Conservation (phyloP, 305 asterid genomes). For the Striga hermonthica region DNA sequence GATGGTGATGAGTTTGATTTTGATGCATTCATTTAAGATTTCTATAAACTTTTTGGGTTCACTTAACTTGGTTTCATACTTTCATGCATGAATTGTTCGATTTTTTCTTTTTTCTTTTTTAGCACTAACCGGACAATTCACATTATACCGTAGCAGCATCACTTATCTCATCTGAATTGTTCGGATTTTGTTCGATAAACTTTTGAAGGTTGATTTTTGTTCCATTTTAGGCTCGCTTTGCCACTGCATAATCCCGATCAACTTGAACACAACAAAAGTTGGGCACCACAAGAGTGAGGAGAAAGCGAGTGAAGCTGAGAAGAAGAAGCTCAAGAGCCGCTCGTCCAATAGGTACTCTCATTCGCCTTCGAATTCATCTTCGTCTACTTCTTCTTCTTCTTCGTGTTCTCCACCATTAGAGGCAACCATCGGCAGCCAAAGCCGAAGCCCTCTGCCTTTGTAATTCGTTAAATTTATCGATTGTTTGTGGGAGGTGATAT, state of each 20-base stretch:
- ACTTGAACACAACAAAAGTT: conserved; percentile 50
- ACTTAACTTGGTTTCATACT: no score
- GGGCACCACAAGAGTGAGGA: conserved; percentile 49
- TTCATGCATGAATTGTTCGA: no score
- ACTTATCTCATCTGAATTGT: no score
- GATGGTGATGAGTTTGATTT: no score
- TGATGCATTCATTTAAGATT: no score
- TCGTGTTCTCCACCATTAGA: conserved; percentile 31
- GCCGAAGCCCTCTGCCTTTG: conserved; percentile 36
- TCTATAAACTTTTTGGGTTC: no score
- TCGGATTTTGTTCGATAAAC: no score
- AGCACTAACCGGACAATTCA: no score
- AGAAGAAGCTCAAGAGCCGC: conserved; percentile 44
- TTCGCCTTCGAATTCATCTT: conserved; percentile 43
- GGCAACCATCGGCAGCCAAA: conserved; percentile 29
- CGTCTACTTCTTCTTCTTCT: conserved; percentile 28
- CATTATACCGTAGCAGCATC: no score
- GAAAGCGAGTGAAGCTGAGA: conserved; percentile 31
- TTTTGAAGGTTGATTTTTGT: background rate
- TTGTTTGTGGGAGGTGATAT: conserved; percentile 10
- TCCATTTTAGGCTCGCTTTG: conserved; percentile 49
- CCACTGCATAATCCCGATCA: conserved; percentile 63
- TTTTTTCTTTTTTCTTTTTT: no score
- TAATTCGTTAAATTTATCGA: conserved; percentile 36
- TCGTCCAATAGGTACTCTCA: conserved; percentile 34